Evolutionary conservation across 305 asterid species (phyloP).

Genomic region (Striga hermonthica): DNA sequence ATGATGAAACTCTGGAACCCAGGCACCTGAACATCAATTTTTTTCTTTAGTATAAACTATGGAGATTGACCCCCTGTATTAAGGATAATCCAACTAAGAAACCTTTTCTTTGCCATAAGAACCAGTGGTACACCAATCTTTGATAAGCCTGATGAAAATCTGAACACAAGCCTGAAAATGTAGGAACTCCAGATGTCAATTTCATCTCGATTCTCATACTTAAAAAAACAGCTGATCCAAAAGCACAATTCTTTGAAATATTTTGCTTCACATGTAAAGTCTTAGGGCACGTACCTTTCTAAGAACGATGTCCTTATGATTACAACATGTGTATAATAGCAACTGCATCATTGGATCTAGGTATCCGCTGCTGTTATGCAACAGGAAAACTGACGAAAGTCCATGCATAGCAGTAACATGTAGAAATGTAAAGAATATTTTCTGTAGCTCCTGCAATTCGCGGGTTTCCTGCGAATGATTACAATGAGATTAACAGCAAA

Average conservation of each 20-base stretch:
- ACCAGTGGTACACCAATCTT: constrained; percentile 70
- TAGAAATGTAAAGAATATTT: constrained; percentile 68
- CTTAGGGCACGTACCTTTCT: constrained; percentile 56
- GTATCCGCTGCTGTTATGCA: constrained; percentile 53
- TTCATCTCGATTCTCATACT: constrained; percentile 18
- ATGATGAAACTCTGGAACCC: constrained; percentile 74
- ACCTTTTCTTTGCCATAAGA: constrained; percentile 74
- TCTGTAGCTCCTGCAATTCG: constrained; percentile 83
- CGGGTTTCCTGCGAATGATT: constrained; percentile 70
- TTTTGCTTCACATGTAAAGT: constrained; percentile 5
- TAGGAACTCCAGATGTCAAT: constrained; percentile 28
- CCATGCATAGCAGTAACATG: constrained; percentile 79
- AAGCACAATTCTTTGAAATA: neutral
- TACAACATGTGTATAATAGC: constrained; percentile 62
- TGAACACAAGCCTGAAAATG: constrained; percentile 80
- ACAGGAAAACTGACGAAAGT: constrained; percentile 71
- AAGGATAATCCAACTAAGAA: constrained; percentile 26
- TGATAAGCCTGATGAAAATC: constrained; percentile 78
- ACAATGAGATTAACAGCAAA: constrained; percentile 25
- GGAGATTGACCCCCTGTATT: constrained; percentile 13
- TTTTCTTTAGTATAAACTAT: constrained; percentile 28
- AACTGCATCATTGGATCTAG: constrained; percentile 80
- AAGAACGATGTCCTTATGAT: constrained; percentile 69
- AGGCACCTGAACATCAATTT: constrained; percentile 65
- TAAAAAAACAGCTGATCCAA: constrained; percentile 16